Conservation (phyloP, 331 rosid genomes). For the Quercus tomentella region DNA sequence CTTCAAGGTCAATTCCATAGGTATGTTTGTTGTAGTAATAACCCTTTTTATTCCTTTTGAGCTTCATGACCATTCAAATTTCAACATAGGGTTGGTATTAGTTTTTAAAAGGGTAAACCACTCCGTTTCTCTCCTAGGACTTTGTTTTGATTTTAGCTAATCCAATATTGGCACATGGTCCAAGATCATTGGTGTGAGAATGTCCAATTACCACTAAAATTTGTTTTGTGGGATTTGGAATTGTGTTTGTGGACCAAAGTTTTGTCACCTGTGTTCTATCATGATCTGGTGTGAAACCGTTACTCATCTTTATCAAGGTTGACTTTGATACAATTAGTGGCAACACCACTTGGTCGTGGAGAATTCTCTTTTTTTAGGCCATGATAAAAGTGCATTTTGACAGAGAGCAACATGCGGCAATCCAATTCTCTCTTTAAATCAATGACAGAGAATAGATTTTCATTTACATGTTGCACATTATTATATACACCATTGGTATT, state of each 20-base stretch:
- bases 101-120: slow-evolving; percentile 27
- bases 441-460: too few relatives aligned
- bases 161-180: not conserved
- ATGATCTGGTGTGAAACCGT: slow-evolving; percentile 10
- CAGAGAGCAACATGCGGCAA: not conserved
- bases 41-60: not conserved
- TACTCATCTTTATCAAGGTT: not conserved
- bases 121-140: not conserved
- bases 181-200: not conserved
- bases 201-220: not conserved
- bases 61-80: slow-evolving; percentile 9
- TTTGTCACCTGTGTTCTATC: not conserved
- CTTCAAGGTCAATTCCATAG: slow-evolving; percentile 3
- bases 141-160: not conserved
- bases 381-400: not conserved
- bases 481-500: too few relatives aligned
- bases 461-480: too few relatives aligned
- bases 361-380: not conserved
- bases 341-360: slow-evolving; percentile 11
- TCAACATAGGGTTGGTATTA: slow-evolving; percentile 49
- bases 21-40: not conserved
- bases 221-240: slow-evolving; percentile 30
- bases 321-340: slow-evolving; percentile 25
- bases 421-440: too few relatives aligned
- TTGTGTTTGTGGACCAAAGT: not conserved